Percentiles rank a stretch among this genome's conserved stretches.
Evolutionary conservation across 805 yeast genomes (phyloP).

Genomic region (Candida michaelii): DNA sequence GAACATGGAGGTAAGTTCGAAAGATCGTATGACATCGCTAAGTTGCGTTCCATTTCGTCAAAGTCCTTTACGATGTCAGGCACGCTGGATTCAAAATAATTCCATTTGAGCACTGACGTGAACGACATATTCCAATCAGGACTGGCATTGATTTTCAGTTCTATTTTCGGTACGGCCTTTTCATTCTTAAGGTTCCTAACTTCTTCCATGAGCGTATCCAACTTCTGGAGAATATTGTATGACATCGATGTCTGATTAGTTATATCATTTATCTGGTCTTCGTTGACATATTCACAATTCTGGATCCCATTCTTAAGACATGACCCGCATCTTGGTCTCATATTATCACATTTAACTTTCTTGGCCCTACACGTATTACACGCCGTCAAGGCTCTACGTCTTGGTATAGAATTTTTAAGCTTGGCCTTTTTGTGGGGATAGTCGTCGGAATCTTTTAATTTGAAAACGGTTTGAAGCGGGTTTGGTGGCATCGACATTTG

Average conservation of each 20-base stretch:
- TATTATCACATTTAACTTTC: constrained; percentile 39
- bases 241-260: constrained; percentile 27
- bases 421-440: constrained; percentile 1
- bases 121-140: constrained; percentile 35
- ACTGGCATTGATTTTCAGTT: background rate
- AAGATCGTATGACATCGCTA: constrained; percentile 4
- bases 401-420: constrained; percentile 9
- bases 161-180: constrained; percentile 3
- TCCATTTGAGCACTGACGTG: constrained; percentile 30
- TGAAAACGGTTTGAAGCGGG: background rate
- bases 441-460: background rate
- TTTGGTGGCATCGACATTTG: background rate
- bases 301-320: constrained; percentile 27
- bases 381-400: constrained; percentile 38
- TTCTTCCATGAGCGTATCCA: constrained; percentile 29
- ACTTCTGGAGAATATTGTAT: constrained; percentile 25
- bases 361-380: constrained; percentile 38
- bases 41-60: constrained; percentile 8
- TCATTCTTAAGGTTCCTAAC: constrained; percentile 18
- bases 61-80: constrained; percentile 10
- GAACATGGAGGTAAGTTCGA: background rate
- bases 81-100: constrained; percentile 18
- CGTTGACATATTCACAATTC: constrained; percentile 31
- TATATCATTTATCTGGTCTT: constrained; percentile 22
- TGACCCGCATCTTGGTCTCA: constrained; percentile 34